These are phyloP conservation scores for Colletotrichum sp. DNA, from an alignment of 2,329 filamentous ascomycete genomes.

Conservation along the genomic window DNA sequence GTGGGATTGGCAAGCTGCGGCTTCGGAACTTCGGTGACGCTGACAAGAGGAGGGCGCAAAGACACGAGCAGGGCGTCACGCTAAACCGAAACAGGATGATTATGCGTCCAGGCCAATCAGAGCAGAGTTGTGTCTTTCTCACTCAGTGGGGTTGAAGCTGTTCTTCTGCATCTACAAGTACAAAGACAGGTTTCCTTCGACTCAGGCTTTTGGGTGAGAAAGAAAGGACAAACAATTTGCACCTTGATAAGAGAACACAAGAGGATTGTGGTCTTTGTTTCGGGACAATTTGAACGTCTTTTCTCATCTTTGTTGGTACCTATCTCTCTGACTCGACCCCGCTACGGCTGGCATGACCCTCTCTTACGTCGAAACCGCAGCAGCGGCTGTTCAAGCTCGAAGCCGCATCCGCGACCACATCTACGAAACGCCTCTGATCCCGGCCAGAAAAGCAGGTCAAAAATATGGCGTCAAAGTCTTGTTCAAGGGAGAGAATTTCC, in stretches of 20 bases:
- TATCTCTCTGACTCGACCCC: not conserved
- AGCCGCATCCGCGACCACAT: slow-evolving; percentile 23
- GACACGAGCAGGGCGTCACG: not conserved
- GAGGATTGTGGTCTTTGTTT: not conserved
- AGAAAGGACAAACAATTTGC: not conserved
- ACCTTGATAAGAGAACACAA: not conserved
- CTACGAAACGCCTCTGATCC: slow-evolving; percentile 25
- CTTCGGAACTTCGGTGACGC: not conserved
- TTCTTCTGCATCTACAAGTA: not conserved
- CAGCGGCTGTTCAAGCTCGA: slow-evolving; percentile 19
- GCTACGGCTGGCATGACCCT: not conserved
- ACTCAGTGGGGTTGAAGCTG: not conserved
- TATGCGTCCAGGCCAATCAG: not conserved
- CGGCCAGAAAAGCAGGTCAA: slow-evolving; percentile 5
- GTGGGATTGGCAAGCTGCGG: not conserved
- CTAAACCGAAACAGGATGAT: not conserved
- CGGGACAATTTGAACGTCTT: not conserved
- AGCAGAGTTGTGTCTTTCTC: not conserved
- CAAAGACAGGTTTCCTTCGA: not conserved
- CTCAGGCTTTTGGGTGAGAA: not conserved
- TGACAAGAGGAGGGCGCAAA: not conserved
- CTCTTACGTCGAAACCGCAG: slow-evolving; percentile 7
- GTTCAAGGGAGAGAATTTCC: slow-evolving; percentile 31
- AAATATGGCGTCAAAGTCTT: slow-evolving; percentile 6
- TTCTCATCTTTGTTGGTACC: not conserved